Percentiles rank a stretch among this genome's conserved stretches.
These are phyloP conservation scores for Singerocomus inundabilis DNA, from an alignment of 1,284 basidiomycete genomes.

Conservation along the genomic window DNA sequence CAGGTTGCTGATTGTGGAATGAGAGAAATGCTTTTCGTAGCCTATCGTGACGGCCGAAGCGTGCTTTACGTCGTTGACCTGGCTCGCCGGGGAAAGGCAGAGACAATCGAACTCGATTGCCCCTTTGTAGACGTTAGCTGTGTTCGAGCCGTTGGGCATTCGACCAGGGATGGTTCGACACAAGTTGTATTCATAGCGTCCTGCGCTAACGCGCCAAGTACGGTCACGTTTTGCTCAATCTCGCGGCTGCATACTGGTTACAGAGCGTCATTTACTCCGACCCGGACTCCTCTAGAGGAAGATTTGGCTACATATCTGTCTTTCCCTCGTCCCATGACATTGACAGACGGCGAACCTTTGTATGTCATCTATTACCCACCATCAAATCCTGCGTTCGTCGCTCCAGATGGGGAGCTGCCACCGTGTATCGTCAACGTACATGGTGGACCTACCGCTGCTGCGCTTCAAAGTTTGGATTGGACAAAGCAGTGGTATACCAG, in stretches of 20 bases:
- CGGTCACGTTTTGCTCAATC: too few species aligned
- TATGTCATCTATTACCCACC: background rate
- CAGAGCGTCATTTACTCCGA: background rate
- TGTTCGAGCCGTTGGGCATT: background rate
- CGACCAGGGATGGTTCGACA: background rate
- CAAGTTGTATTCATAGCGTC: background rate
- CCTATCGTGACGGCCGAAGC: background rate
- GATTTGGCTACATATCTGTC: background rate
- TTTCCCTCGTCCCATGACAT: background rate
- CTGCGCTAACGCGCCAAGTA: background rate
- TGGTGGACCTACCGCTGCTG: background rate
- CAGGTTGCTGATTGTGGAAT: background rate
- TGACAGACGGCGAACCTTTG: background rate
- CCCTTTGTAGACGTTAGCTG: background rate
- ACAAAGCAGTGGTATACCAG: background rate
- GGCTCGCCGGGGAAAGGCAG: background rate
- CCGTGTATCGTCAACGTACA: background rate
- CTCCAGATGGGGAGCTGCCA: background rate
- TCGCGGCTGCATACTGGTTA: too few species aligned
- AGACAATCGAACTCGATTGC: background rate
- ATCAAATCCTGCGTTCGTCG: background rate
- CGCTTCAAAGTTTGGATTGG: background rate
- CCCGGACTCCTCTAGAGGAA: background rate
- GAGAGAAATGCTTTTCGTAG: background rate
- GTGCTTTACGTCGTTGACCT: background rate